A percentile compares a stretch with the other conserved stretches of the same genome.
phyloP scores from a whole-genome alignment of 257 asterid genomes.

The Ehretia macrophylla region DNA sequence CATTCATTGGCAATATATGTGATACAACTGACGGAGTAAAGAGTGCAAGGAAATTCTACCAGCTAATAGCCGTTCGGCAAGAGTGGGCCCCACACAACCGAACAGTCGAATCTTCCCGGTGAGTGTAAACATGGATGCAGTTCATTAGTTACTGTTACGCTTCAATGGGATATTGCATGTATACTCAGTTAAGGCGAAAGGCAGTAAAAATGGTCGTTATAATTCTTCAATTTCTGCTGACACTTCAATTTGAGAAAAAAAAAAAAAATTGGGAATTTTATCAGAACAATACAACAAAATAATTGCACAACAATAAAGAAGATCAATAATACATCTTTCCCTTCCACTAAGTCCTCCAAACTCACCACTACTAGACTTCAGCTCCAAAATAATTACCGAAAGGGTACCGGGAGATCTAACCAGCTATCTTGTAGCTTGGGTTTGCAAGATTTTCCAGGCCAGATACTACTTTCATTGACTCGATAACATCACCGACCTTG shows the following conservation, averaged over 20 bases:
- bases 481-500: slow-evolving; percentile 95
- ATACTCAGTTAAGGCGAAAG: too few relatives aligned
- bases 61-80: too few relatives aligned
- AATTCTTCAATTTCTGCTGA: too few relatives aligned
- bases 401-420: slow-evolving; percentile 27
- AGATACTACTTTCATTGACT: slow-evolving; percentile 79
- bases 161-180: too few relatives aligned
- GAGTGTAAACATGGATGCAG: too few relatives aligned
- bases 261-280: not conserved
- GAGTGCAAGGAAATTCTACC: too few relatives aligned
- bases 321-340: slow-evolving; percentile 13
- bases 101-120: too few relatives aligned
- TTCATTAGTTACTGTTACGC: too few relatives aligned
- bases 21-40: too few relatives aligned
- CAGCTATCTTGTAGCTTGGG: slow-evolving; percentile 97
- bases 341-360: slow-evolving; percentile 7
- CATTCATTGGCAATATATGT: too few relatives aligned
- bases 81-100: too few relatives aligned
- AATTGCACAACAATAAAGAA: slow-evolving; percentile 17
- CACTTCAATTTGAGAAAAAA: not conserved
- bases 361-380: not conserved
- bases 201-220: too few relatives aligned
- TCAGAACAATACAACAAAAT: slow-evolving; percentile 11
- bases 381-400: not conserved
- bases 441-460: slow-evolving; percentile 90